phyloP scores from a whole-genome alignment of 2,329 filamentous ascomycete genomes.

The Cladosporium sp. region DNA sequence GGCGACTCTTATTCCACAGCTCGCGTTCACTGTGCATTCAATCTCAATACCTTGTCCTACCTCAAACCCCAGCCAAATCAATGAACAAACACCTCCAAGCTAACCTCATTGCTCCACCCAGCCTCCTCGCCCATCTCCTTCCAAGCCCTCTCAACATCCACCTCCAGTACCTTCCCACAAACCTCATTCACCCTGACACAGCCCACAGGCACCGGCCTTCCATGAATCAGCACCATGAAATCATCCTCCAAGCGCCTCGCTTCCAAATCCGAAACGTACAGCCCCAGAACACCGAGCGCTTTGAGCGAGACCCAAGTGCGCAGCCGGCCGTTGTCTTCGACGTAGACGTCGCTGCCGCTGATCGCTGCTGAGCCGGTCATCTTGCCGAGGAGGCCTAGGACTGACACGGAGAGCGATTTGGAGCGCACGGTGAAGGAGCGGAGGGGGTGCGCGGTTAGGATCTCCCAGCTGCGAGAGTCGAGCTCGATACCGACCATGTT shows the following conservation, averaged over 20 bases:
- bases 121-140: slow-evolving; percentile 66
- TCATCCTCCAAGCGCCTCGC: slow-evolving; percentile 42
- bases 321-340: slow-evolving; percentile 62
- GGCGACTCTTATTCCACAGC: too few species aligned
- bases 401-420: slow-evolving; percentile 58
- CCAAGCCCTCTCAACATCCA: slow-evolving; percentile 80
- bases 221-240: slow-evolving; percentile 62
- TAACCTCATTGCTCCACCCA: slow-evolving; percentile 79
- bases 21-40: not conserved
- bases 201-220: slow-evolving; percentile 65
- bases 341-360: slow-evolving; percentile 59
- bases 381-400: slow-evolving; percentile 78
- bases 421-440: slow-evolving; percentile 52
- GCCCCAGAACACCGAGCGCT: slow-evolving; percentile 72
- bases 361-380: slow-evolving; percentile 88
- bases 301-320: slow-evolving; percentile 71
- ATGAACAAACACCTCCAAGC: slow-evolving; percentile 61
- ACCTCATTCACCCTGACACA: slow-evolving; percentile 53
- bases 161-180: slow-evolving; percentile 63
- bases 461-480: slow-evolving; percentile 70
- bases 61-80: slow-evolving; percentile 8
- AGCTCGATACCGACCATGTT: slow-evolving; percentile 63
- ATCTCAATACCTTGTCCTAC: not conserved
- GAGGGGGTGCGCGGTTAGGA: slow-evolving; percentile 73
- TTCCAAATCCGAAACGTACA: slow-evolving; percentile 74